Conservation (phyloP, 129 eudicot species). For the Arctium lappa region DNA sequence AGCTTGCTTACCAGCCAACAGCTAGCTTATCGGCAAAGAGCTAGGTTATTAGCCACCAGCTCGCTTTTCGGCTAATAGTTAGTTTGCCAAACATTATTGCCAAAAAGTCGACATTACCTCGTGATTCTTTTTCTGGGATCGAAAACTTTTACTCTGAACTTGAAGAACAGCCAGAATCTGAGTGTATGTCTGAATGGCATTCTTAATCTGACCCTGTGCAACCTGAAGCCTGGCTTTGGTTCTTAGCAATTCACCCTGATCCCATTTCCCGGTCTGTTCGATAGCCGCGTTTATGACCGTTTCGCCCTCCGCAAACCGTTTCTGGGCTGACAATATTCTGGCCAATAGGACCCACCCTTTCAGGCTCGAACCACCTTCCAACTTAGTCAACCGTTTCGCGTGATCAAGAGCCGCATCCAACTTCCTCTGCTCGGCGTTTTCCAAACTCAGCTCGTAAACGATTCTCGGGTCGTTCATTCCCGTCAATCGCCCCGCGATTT, state of each 20-base stretch:
- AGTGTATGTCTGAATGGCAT: slow-evolving; percentile 73
- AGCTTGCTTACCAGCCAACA: not conserved
- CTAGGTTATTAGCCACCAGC: not conserved
- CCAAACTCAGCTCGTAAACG: slow-evolving; percentile 61
- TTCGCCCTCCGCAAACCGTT: slow-evolving; percentile 66
- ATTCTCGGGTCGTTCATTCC: slow-evolving; percentile 48
- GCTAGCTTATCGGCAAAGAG: not conserved
- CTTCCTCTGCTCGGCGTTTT: slow-evolving; percentile 85
- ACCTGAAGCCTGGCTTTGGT: slow-evolving; percentile 81
- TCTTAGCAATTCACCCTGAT: slow-evolving; percentile 70
- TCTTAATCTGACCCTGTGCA: slow-evolving; percentile 79
- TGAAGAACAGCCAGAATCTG: slow-evolving; percentile 88
- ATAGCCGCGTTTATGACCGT: slow-evolving; percentile 69
- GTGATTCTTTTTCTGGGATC: slow-evolving; percentile 44
- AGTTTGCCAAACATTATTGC: not conserved
- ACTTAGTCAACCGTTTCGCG: slow-evolving; percentile 47
- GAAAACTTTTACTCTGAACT: slow-evolving; percentile 65
- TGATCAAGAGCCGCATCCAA: slow-evolving; percentile 66
- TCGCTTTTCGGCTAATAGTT: not conserved
- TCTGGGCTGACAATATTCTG: slow-evolving; percentile 73
- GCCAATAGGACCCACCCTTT: slow-evolving; percentile 72
- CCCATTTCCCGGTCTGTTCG: slow-evolving; percentile 88
- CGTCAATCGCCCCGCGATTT: slow-evolving; percentile 57
- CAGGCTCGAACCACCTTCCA: slow-evolving; percentile 73
- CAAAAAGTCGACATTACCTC: slow-evolving; percentile 24